Percentiles rank a stretch among this genome's conserved stretches.
phyloP scores from a whole-genome alignment of 2,329 filamentous ascomycete species.

The Fusarium sp. region DNA sequence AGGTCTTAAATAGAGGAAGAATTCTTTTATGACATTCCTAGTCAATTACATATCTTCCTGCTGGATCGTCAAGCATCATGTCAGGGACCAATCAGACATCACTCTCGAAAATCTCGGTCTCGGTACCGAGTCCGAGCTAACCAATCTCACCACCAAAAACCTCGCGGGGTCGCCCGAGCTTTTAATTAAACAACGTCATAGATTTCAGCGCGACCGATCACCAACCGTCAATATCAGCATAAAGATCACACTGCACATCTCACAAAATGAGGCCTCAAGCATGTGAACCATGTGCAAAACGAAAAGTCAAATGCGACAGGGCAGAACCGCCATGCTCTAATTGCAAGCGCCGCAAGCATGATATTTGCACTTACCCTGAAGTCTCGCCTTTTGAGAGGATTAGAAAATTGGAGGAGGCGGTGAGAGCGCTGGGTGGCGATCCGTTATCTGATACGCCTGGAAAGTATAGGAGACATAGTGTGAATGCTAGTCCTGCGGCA shows the following conservation, averaged over 20 bases:
- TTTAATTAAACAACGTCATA: conserved; percentile 23
- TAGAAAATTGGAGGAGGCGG: conserved; percentile 10
- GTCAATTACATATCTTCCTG: conserved; percentile 5
- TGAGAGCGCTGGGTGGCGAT: conserved; percentile 20
- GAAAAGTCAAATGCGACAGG: conserved; percentile 26
- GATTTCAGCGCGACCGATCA: not conserved
- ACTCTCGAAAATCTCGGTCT: not conserved
- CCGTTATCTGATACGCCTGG: not conserved
- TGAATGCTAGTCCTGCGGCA: accelerated
- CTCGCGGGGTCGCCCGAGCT: conserved; percentile 15
- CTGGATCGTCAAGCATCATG: not conserved
- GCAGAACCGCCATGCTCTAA: conserved; percentile 20
- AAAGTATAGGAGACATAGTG: not conserved
- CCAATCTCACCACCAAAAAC: not conserved
- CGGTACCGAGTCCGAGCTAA: conserved; percentile 29
- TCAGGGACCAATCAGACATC: not conserved
- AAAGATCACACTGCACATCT: not conserved
- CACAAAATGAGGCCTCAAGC: conserved; percentile 13
- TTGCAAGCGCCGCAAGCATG: conserved; percentile 23
- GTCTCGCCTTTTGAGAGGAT: conserved; percentile 17
- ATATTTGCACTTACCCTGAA: conserved; percentile 20
- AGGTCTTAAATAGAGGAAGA: too few species aligned
- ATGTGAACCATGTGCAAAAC: conserved; percentile 28
- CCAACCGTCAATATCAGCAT: not conserved
- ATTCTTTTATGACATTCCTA: not conserved